Evolutionary conservation across 108 stramenopile genomes (phyloP), one percentile per base, ranked within the genome.

Genomic region (Fragilariopsis cylindrus): DNA sequence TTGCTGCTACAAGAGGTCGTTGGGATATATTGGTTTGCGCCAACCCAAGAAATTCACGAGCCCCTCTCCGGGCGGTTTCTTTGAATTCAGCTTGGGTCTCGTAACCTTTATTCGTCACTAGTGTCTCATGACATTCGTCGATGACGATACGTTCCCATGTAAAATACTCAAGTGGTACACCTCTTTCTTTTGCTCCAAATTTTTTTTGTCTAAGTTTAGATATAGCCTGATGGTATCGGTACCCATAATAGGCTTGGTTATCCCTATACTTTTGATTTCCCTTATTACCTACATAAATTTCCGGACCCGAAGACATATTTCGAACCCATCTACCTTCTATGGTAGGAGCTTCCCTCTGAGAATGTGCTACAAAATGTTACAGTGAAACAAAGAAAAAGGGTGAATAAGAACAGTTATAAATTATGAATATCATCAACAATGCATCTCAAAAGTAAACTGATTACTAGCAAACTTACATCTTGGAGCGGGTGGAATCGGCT

Each of bases 131-230:
- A 8, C 86, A 83, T 74, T 93, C 92, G 70, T 93, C 92, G 43
- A 91, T 84, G 41, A 93, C 81, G 39, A 93, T 70, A 15, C 92
- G 71, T 57, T 93, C 85, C 84, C 84, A 93, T 47, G 82, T 80
- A 60, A 89, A 93, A 56, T 85, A 93, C 57, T 93, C 92, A 4
- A 93, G 58, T 11, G 92, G 90, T 15, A 93, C 78, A 5, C 90
- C 92, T 63, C 76, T 87, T 7, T 88, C 82, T 42, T 68, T 52
- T 39, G 47, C 21, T 7, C 79, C 53, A 73, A 91, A 86, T 9
- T 79, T 76, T 46, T 90, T 76, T 42, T 80, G 50, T 40, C 91
- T 71, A n/a, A 93, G 74, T 44, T 73, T 72, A 18, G 77, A 56
- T 55, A 93, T 86, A 47, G 84, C 84, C 9, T 86, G 65, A 4